These are phyloP conservation scores for Aureobasidium sp. DNA, from an alignment of 2,329 filamentous ascomycete genomes.

Conservation along the genomic window DNA sequence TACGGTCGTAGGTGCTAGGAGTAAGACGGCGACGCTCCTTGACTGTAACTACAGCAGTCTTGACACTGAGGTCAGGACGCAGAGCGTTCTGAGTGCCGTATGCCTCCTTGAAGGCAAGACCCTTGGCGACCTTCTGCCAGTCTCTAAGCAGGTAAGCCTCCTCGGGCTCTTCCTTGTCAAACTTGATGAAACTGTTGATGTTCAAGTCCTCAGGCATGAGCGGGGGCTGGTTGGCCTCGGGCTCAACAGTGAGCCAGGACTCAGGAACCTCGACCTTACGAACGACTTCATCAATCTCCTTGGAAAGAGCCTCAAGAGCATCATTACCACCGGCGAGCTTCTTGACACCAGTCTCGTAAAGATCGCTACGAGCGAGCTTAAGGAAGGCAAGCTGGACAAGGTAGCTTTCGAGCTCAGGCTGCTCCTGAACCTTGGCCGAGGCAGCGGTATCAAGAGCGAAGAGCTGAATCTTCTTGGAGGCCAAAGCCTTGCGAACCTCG, in stretches of 20 bases:
- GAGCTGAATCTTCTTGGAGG: constrained; percentile 62
- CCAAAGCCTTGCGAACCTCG: constrained; percentile 62
- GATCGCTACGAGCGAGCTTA: constrained; percentile 62
- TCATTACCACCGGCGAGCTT: constrained; percentile 61
- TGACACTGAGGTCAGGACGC: constrained; percentile 77
- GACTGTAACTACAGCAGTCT: constrained; percentile 82
- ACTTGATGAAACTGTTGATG: constrained; percentile 74
- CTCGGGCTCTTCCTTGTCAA: constrained; percentile 69
- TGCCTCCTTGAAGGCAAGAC: constrained; percentile 87
- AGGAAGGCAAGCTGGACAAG: constrained; percentile 79
- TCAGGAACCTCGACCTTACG: constrained; percentile 69
- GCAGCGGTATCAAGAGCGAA: constrained; percentile 67
- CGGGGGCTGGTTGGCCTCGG: constrained; percentile 47
- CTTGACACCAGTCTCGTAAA: constrained; percentile 55
- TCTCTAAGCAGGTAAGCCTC: constrained; percentile 58
- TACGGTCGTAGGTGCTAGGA: constrained; percentile 81
- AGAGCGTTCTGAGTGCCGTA: constrained; percentile 68
- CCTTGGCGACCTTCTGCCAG: constrained; percentile 82
- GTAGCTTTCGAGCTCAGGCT: constrained; percentile 54
- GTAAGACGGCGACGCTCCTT: constrained; percentile 95
- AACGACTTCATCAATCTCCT: constrained; percentile 60
- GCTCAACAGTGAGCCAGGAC: constrained; percentile 67
- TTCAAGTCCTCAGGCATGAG: constrained; percentile 59
- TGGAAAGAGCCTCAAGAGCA: constrained; percentile 52
- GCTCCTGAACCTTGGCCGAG: constrained; percentile 61